Evolutionary conservation across 192 early-diverging fungal species (phyloP).

Genomic region (Backusella luteola): DNA sequence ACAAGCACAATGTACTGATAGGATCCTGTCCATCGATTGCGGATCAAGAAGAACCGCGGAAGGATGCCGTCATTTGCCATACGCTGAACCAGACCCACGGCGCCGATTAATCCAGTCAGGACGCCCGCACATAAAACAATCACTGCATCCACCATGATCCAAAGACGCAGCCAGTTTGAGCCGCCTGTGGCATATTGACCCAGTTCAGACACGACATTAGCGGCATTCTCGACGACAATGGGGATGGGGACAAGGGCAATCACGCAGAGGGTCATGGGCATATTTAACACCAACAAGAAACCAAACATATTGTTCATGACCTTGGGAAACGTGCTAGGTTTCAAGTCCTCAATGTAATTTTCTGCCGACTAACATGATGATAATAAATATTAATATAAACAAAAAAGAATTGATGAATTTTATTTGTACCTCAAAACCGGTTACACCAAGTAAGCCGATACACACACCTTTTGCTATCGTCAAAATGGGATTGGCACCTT

Average conservation of each 20-base stretch:
- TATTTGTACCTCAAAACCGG: constrained; percentile 46
- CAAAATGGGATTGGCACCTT: constrained; percentile 19
- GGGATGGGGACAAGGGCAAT: constrained; percentile 46
- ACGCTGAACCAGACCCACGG: constrained; percentile 46
- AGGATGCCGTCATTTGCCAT: constrained; percentile 54
- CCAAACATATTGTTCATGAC: constrained; percentile 56
- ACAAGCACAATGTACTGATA: constrained; percentile 49
- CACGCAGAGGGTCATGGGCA: constrained; percentile 46
- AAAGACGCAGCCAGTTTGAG: constrained; percentile 36
- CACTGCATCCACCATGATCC: constrained; percentile 52
- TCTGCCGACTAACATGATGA: constrained; percentile 34
- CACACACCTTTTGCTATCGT: constrained; percentile 56
- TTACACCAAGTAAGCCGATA: constrained; percentile 52
- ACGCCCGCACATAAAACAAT: constrained; percentile 62
- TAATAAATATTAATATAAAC: background rate
- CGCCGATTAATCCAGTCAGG: constrained; percentile 54
- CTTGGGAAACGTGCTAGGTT: constrained; percentile 54
- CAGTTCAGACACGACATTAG: constrained; percentile 44
- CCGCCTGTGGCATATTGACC: constrained; percentile 35
- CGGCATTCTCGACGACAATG: constrained; percentile 37
- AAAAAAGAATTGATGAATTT: background rate
- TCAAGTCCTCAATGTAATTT: constrained; percentile 58
- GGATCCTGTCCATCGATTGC: constrained; percentile 43
- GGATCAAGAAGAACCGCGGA: constrained; percentile 44
- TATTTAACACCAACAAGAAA: constrained; percentile 42